Evolutionary conservation across 495 filamentous ascomycete genomes (phyloP).

Genomic region (Tuber brumale): DNA sequence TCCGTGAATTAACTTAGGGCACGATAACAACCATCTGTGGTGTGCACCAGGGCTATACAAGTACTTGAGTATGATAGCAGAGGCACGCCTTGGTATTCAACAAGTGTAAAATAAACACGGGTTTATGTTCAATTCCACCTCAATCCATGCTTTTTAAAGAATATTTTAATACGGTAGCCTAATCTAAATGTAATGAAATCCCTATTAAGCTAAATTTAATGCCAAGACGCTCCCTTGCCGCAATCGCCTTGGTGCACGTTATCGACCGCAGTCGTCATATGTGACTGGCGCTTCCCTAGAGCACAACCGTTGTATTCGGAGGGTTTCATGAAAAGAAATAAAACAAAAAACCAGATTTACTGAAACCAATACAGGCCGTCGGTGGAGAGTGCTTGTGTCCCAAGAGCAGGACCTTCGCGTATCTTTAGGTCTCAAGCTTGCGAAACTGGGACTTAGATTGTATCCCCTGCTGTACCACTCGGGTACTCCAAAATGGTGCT

Average conservation of each 20-base stretch:
- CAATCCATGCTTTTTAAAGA: background rate
- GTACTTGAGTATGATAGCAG: too few relatives aligned
- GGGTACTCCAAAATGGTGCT: background rate
- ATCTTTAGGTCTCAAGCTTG: background rate
- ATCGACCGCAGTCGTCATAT: background rate
- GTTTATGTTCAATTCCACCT: background rate
- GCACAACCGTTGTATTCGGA: background rate
- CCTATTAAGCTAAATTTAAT: background rate
- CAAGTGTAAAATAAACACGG: background rate
- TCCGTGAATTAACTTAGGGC: background rate
- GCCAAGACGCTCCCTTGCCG: background rate
- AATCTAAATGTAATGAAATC: background rate
- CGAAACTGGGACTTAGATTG: background rate
- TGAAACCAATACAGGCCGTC: background rate
- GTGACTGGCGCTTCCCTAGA: background rate
- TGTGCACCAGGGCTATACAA: background rate
- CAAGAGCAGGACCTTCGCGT: background rate
- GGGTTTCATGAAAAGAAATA: background rate
- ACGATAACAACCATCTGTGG: background rate
- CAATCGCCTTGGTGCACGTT: background rate
- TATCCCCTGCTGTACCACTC: background rate
- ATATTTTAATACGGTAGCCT: background rate
- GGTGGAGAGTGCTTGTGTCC: background rate
- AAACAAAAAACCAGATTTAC: background rate
- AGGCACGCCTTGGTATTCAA: background rate